Percentiles rank a stretch among this genome's conserved stretches.
phyloP scores from a whole-genome alignment of 2,329 filamentous ascomycete genomes.

The Pseudogymnoascus sp. region DNA sequence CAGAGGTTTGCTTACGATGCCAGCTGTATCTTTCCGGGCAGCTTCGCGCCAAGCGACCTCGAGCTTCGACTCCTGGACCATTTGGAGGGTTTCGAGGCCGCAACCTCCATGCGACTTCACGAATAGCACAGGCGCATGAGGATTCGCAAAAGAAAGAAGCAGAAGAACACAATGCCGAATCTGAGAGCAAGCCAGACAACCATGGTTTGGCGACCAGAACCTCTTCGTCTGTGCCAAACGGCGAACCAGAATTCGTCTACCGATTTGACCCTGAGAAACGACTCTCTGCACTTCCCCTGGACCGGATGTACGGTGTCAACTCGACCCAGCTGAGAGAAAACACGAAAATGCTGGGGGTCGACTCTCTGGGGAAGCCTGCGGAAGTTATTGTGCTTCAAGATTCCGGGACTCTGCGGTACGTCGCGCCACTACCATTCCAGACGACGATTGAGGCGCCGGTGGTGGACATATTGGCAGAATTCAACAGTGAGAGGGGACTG shows the following conservation, averaged over 20 bases:
- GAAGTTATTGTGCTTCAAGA: conserved; percentile 29
- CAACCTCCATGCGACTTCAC: conserved; percentile 1
- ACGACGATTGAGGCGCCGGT: conserved; percentile 14
- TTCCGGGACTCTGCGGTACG: conserved; percentile 16
- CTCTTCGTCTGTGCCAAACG: conserved; percentile 2
- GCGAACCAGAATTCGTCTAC: background rate
- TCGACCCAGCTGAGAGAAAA: conserved; percentile 20
- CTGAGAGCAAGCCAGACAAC: background rate
- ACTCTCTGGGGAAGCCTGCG: conserved; percentile 21
- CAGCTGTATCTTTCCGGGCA: conserved; percentile 22
- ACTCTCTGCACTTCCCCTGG: background rate
- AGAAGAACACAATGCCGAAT: background rate
- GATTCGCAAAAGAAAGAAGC: conserved; percentile 5
- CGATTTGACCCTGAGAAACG: background rate
- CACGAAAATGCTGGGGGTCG: conserved; percentile 18
- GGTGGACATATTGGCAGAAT: conserved; percentile 27
- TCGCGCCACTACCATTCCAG: background rate
- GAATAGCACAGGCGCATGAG: background rate
- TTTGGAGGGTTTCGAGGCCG: background rate
- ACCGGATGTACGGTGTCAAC: conserved; percentile 19
- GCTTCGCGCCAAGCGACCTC: background rate
- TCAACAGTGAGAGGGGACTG: conserved; percentile 26
- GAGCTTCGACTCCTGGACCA: background rate
- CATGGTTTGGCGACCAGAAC: background rate
- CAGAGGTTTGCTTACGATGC: conserved; percentile 30